A percentile compares a stretch with the other conserved stretches of the same genome.
phyloP scores from a whole-genome alignment of 257 asterid genomes.

The Paulownia fortunei region DNA sequence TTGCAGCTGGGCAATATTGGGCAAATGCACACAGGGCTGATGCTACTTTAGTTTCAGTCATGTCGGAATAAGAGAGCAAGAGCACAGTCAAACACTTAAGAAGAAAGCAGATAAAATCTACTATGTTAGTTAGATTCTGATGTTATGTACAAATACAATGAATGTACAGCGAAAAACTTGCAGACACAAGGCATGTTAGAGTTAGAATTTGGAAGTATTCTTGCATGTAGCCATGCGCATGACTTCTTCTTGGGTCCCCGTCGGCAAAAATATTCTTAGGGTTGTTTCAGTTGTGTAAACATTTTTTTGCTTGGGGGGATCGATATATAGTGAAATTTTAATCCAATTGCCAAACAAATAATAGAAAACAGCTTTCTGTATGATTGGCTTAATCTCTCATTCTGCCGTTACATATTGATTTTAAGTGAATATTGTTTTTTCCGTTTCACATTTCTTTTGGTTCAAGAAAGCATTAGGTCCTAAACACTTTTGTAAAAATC shows the following conservation, averaged over 20 bases:
- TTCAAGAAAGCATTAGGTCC: conserved; percentile 45
- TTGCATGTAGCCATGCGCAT: neutral
- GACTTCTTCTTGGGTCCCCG: neutral
- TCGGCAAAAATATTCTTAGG: neutral
- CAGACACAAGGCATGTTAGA: neutral
- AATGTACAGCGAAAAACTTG: neutral
- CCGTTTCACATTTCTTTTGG: conserved; percentile 31
- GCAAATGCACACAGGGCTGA: no score
- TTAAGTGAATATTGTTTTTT: neutral
- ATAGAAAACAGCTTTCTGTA: neutral
- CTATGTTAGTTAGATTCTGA: neutral
- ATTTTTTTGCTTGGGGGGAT: neutral
- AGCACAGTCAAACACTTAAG: neutral
- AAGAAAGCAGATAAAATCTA: no score
- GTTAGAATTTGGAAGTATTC: conserved; percentile 4
- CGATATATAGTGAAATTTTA: no score
- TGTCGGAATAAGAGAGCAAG: neutral
- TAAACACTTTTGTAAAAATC: conserved; percentile 31
- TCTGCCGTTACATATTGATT: neutral
- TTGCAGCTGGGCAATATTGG: no score
- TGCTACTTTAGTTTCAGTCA: no score
- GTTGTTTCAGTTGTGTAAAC: neutral
- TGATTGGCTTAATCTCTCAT: neutral
- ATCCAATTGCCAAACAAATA: neutral
- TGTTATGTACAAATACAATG: neutral